Percentiles rank a stretch among this genome's conserved stretches.
Evolutionary conservation across 306 rosid genomes (phyloP).

Genomic region (Canavalia ensiformis): DNA sequence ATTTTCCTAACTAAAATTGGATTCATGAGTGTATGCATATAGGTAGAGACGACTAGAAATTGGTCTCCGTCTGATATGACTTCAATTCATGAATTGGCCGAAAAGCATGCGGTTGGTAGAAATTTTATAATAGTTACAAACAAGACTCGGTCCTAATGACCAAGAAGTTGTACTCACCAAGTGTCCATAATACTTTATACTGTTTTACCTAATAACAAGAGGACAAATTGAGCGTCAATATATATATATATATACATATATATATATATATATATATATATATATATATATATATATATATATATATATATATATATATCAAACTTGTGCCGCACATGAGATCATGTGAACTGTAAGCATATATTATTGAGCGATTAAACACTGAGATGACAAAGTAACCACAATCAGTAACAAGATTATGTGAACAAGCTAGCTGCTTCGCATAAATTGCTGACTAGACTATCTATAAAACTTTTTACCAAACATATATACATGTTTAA

Average conservation of each 20-base stretch:
- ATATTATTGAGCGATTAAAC: slow-evolving; percentile 45
- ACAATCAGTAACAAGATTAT: slow-evolving; percentile 14
- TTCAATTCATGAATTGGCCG: neutral
- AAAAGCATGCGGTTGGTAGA: slow-evolving; percentile 25
- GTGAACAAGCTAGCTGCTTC: slow-evolving; percentile 47
- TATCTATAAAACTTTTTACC: slow-evolving; percentile 10
- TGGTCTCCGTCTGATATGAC: slow-evolving; percentile 5
- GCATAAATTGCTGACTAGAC: slow-evolving; percentile 45
- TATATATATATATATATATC: neutral
- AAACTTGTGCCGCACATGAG: slow-evolving; percentile 28
- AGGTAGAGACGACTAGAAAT: neutral
- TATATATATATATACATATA: neutral
- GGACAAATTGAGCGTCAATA: slow-evolving; percentile 52
- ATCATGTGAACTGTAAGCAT: slow-evolving; percentile 11
- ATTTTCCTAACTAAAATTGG: slow-evolving; percentile 6
- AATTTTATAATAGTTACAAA: slow-evolving; percentile 39
- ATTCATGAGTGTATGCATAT: neutral
- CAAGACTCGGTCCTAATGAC: slow-evolving; percentile 23
- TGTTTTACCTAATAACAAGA: slow-evolving; percentile 58
- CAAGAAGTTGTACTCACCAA: slow-evolving; percentile 6
- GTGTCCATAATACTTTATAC: slow-evolving; percentile 38
- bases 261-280: neutral
- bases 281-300: neutral
- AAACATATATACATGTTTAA: neutral
- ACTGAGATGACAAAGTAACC: slow-evolving; percentile 22